These are phyloP conservation scores for Beauveria australis DNA, from an alignment of 2,329 filamentous ascomycete species.

Conservation along the genomic window DNA sequence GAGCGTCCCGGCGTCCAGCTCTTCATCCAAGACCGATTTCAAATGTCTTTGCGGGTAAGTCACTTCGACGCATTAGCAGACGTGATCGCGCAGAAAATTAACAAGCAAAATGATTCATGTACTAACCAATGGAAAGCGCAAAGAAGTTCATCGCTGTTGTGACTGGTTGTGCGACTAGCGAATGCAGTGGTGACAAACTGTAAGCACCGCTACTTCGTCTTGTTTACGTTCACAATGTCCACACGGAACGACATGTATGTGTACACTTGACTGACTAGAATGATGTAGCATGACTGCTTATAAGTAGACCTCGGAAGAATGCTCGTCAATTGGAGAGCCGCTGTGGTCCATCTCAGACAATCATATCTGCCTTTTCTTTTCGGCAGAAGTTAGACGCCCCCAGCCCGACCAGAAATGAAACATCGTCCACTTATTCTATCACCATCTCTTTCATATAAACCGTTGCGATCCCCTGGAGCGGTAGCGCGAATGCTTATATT, in stretches of 20 bases:
- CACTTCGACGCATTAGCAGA: not conserved
- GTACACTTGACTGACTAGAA: not conserved
- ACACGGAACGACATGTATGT: not conserved
- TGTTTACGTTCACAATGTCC: too few species aligned
- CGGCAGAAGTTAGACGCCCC: not conserved
- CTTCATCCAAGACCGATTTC: conserved; percentile 12
- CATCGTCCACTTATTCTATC: not conserved
- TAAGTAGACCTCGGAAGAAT: not conserved
- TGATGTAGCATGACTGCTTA: not conserved
- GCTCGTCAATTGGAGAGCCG: not conserved
- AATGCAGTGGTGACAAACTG: not conserved
- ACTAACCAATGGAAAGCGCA: not conserved
- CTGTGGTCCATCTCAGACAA: not conserved
- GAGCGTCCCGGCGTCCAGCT: conserved; percentile 12
- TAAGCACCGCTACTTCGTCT: not conserved
- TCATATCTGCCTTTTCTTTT: not conserved
- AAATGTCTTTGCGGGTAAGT: conserved; percentile 14
- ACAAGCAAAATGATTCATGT: not conserved
- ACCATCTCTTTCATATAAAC: not conserved
- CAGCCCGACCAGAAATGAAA: not conserved
- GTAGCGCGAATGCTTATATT: too few species aligned
- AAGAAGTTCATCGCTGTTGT: not conserved
- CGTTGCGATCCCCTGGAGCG: not conserved
- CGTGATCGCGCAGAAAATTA: not conserved
- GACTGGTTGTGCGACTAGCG: not conserved